phyloP scores from a whole-genome alignment of 306 rosid genomes.

The Malus sylvestris region DNA sequence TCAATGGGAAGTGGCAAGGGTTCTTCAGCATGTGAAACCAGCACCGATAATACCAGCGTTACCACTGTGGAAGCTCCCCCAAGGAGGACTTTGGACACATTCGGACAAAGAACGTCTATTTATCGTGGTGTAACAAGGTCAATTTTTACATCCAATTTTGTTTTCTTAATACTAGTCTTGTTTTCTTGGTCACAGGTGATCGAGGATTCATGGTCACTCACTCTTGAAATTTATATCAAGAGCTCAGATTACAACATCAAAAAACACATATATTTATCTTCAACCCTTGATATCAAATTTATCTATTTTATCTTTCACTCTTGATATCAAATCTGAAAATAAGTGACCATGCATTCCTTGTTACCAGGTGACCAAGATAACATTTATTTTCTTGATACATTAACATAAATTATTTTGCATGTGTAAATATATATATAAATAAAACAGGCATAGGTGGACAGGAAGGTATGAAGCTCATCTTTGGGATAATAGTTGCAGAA shows the following conservation, averaged over 20 bases:
- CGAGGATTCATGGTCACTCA: background rate
- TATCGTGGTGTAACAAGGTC: conserved; percentile 97
- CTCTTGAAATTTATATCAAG: background rate
- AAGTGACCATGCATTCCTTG: background rate
- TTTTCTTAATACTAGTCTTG: too few species aligned
- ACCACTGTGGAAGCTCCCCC: conserved; percentile 54
- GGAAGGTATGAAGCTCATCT: conserved; percentile 98
- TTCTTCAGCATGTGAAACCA: conserved; percentile 59
- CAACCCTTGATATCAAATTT: background rate
- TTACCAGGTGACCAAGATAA: background rate
- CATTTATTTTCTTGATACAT: background rate
- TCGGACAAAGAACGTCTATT: conserved; percentile 96
- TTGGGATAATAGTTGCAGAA: conserved; percentile 97
- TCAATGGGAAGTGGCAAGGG: conserved; percentile 92
- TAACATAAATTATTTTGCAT: background rate
- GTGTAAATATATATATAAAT: background rate
- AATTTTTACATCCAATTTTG: too few species aligned
- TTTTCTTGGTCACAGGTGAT: background rate
- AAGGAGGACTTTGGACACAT: conserved; percentile 76
- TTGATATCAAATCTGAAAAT: too few species aligned
- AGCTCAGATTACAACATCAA: too few species aligned
- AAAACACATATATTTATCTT: background rate
- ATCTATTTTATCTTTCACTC: too few species aligned
- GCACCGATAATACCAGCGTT: conserved; percentile 44
- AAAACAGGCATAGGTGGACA: conserved; percentile 89